phyloP scores from a whole-genome alignment of 2,329 filamentous ascomycete genomes.

The Cryphonectria radicalis region DNA sequence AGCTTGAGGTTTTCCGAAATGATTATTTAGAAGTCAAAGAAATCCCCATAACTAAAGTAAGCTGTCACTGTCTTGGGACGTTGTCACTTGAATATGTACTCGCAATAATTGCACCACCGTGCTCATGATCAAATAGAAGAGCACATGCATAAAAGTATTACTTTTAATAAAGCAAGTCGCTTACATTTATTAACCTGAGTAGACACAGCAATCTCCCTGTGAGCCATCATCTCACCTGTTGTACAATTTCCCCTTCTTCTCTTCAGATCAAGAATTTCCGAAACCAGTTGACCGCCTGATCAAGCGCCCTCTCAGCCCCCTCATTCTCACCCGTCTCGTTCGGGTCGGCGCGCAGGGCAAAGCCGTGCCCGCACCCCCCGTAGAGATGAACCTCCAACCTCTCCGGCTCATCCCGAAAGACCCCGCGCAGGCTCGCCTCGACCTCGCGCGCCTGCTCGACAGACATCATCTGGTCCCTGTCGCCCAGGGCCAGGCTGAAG shows the following conservation, averaged over 20 bases:
- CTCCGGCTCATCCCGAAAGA: constrained; percentile 21
- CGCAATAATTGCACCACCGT: neutral
- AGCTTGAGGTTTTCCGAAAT: too few relatives aligned
- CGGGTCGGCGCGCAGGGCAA: constrained; percentile 34
- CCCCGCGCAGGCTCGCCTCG: constrained; percentile 28
- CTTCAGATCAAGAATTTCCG: constrained; percentile 16
- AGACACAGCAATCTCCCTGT: neutral
- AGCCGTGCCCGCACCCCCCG: constrained; percentile 34
- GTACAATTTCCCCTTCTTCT: neutral
- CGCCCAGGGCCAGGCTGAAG: constrained; percentile 33
- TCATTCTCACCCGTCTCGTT: constrained; percentile 23
- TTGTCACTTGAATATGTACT: neutral
- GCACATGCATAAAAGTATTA: neutral
- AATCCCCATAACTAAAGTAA: too few relatives aligned
- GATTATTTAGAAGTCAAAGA: too few relatives aligned
- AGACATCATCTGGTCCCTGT: constrained; percentile 31
- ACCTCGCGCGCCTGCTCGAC: constrained; percentile 25
- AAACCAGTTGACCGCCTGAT: constrained; percentile 27
- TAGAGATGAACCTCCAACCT: constrained; percentile 30
- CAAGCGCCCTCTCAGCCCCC: constrained; percentile 23
- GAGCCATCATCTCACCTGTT: neutral
- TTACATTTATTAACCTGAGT: neutral
- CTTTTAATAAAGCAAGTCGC: too few relatives aligned
- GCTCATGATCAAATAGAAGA: neutral
- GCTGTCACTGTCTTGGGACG: too few relatives aligned